phyloP scores from a whole-genome alignment of 768 basidiomycete genomes.

The Boletus fagicola region DNA sequence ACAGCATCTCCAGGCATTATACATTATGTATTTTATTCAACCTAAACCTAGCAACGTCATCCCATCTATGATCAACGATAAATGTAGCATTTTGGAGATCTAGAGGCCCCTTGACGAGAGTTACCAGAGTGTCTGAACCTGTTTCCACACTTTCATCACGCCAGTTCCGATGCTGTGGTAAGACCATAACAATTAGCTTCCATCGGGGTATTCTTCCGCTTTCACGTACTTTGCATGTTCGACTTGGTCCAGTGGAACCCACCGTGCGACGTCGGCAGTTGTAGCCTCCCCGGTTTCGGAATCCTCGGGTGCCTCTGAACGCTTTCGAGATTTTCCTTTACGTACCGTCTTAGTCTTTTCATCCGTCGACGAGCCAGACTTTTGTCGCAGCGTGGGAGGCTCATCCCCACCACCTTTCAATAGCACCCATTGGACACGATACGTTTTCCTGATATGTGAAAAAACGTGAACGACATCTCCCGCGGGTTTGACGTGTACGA shows the following conservation, averaged over 20 bases:
- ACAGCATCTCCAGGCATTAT: not conserved
- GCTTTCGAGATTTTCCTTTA: conserved; percentile 17
- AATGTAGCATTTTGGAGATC: not conserved
- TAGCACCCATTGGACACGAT: conserved; percentile 69
- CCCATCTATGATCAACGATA: not conserved
- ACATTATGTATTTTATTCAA: conserved; percentile 1
- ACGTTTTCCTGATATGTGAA: conserved; percentile 89
- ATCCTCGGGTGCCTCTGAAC: conserved; percentile 8
- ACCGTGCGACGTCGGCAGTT: conserved; percentile 35
- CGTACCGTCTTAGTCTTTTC: conserved; percentile 5
- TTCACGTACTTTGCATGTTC: conserved; percentile 57
- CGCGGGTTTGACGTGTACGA: conserved; percentile 48
- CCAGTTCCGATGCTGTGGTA: conserved; percentile 66
- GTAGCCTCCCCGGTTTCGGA: conserved; percentile 9
- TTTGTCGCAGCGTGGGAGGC: conserved; percentile 37
- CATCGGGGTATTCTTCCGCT: not conserved
- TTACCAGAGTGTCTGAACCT: conserved; percentile 38
- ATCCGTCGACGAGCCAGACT: conserved; percentile 3
- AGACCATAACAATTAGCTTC: conserved; percentile 1
- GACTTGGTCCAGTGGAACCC: conserved; percentile 57
- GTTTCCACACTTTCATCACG: conserved; percentile 70
- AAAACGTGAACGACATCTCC: conserved; percentile 80
- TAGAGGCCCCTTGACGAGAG: not conserved
- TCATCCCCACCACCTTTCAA: conserved; percentile 52
- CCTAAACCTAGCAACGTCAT: not conserved